A percentile compares a stretch with the other conserved stretches of the same genome.
phyloP scores from a whole-genome alignment of 768 basidiomycete species.

The Lepiota venenata region DNA sequence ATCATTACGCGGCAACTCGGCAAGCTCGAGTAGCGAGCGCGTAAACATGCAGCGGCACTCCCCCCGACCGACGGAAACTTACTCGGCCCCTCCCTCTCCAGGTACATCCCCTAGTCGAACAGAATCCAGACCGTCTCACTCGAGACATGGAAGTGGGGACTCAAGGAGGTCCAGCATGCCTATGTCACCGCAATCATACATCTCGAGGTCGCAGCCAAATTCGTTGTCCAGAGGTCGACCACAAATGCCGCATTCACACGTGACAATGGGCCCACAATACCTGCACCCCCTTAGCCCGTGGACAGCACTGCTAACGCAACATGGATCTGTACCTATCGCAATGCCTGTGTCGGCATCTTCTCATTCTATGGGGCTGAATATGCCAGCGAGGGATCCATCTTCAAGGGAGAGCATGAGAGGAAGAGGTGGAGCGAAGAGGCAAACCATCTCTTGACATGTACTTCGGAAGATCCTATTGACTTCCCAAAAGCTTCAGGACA shows the following conservation, averaged over 20 bases:
- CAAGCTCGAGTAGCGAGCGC: conserved; percentile 31
- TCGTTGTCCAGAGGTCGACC: conserved; percentile 26
- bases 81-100: conserved; percentile 15
- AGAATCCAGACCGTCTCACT: conserved; percentile 14
- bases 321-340: conserved; percentile 23
- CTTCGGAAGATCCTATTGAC: not conserved
- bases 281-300: conserved; percentile 35
- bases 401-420: not conserved
- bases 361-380: conserved; percentile 2
- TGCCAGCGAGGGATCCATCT: not conserved
- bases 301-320: conserved; percentile 38
- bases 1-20: conserved; percentile 32
- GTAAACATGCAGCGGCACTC: conserved; percentile 16
- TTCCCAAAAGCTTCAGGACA: conserved; percentile 1
- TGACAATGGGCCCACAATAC: conserved; percentile 15
- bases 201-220: conserved; percentile 16
- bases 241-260: conserved; percentile 17
- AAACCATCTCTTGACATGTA: conserved; percentile 1
- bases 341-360: conserved; percentile 21
- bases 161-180: conserved; percentile 23
- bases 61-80: conserved; percentile 16
- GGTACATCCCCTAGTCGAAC: conserved; percentile 11
- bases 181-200: conserved; percentile 11
- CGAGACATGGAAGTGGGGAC: conserved; percentile 22
- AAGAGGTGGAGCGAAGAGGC: not conserved